phyloP scores from a whole-genome alignment of 2,329 filamentous ascomycete genomes.

The Coleophoma crateriformis region DNA sequence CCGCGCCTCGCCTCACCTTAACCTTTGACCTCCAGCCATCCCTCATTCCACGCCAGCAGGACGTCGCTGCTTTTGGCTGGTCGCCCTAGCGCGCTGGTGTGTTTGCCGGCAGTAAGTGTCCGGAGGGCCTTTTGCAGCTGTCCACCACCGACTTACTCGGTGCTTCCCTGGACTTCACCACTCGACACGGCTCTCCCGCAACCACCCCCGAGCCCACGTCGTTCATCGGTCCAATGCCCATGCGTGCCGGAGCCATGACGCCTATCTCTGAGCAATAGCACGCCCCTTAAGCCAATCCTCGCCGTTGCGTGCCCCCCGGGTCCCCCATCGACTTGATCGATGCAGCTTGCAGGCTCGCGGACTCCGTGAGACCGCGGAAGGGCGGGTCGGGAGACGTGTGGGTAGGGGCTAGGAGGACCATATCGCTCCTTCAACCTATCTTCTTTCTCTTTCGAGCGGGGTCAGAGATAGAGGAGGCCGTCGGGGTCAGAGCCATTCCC shows the following conservation, averaged over 20 bases:
- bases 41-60: background rate
- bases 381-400: slow-evolving; percentile 14
- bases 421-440: slow-evolving; percentile 23
- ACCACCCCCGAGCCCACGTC: slow-evolving; percentile 9
- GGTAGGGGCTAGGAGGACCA: slow-evolving; percentile 13
- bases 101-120: slow-evolving; percentile 11
- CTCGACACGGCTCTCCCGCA: slow-evolving; percentile 3
- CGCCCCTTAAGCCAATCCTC: slow-evolving; percentile 22
- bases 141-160: background rate
- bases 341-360: slow-evolving; percentile 19
- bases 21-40: background rate
- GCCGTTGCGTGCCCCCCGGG: slow-evolving; percentile 15
- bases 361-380: slow-evolving; percentile 21
- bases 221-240: slow-evolving; percentile 14
- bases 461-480: slow-evolving; percentile 23
- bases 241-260: slow-evolving; percentile 19
- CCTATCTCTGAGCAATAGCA: slow-evolving; percentile 28
- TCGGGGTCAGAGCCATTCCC: slow-evolving; percentile 28
- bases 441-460: slow-evolving; percentile 29
- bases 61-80: slow-evolving; percentile 16
- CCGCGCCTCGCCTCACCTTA: background rate
- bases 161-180: slow-evolving; percentile 4
- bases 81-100: slow-evolving; percentile 30
- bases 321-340: slow-evolving; percentile 19
- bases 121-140: background rate